Base-by-base conservation (phyloP, 2,329 filamentous ascomycete species). In the Salinomyces thailandicus region DNA sequence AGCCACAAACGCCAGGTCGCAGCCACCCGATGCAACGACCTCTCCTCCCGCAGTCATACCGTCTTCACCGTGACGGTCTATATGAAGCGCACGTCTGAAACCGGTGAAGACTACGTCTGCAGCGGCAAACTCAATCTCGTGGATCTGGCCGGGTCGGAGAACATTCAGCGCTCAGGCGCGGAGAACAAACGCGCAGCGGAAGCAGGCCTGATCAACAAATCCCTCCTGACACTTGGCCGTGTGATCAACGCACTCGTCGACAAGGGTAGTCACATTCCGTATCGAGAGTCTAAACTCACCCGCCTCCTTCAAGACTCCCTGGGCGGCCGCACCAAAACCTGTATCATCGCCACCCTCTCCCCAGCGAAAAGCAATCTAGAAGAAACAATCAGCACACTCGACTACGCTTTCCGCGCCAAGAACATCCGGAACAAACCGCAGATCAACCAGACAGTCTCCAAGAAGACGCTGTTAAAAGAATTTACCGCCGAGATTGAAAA, bases 401-500 rank as follows among this genome's bases (percentile, higher is more conserved):
- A 98, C 59, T 98, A 98, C 56, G 93, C 91, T 8, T 96, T 96
- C 63, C 77, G 91, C 31, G 91, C 91, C 12, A 98, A 98, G 68
- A 96, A 98, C 50, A 98, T 98, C 52, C 82, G 85, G 33, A 98
- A 98, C 62, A 95, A 95, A 62, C 93, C 91, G 1, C 91, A 98
- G 55, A 72, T 93, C 51, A 98, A 96, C 61, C 83, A 85, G 33
- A 75, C 85, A 54, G 77, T 96, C 46, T 87, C 85, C 45, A 98
- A 96, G 62, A 93, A 91, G 63, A 94, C 85, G 3, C 62, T 98
- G 9, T 71, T 98, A 8, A 80, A 75, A 41, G 91, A 98, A 47
- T 94, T 94, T 46, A 91, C 89, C 0, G 68, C 72, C 16, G 91
- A 98, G 56, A 95, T 98, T 35, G 86, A 98, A 59, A 91, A 85